These are phyloP conservation scores for Salvia miltiorrhiza DNA, from an alignment of 257 asterid genomes.

Conservation along the genomic window DNA sequence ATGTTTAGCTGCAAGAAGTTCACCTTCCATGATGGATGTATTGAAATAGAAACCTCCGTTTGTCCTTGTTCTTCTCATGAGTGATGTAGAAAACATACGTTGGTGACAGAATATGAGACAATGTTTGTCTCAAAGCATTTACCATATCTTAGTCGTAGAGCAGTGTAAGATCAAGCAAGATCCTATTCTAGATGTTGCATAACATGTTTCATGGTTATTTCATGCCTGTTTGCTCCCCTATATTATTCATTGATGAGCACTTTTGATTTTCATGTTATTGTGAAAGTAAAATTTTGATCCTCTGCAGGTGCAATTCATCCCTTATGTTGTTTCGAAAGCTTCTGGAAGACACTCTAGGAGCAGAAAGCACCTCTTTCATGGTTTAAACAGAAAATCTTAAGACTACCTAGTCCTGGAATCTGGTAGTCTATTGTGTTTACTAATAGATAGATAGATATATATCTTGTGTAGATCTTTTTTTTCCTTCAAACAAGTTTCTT, in stretches of 20 bases:
- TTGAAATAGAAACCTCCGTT: background rate
- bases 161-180: background rate
- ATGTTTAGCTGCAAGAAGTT: background rate
- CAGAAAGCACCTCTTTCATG: constrained; percentile 76
- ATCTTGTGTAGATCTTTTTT: background rate
- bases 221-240: background rate
- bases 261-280: background rate
- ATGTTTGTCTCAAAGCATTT: background rate
- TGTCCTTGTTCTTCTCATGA: background rate
- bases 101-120: background rate
- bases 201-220: background rate
- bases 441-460: background rate
- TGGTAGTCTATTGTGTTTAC: background rate
- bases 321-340: constrained; percentile 63
- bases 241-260: too few species aligned
- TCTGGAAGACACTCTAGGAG: constrained; percentile 58
- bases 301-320: constrained; percentile 69
- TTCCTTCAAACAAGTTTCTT: background rate
- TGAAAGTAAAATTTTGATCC: constrained; percentile 15
- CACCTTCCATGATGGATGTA: constrained; percentile 1
- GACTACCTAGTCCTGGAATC: background rate
- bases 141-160: background rate
- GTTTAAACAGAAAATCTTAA: constrained; percentile 48
- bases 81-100: background rate
- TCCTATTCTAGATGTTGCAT: background rate